Base-by-base conservation (phyloP, 1,284 basidiomycete species). In the Pisolithus thermaeus region DNA sequence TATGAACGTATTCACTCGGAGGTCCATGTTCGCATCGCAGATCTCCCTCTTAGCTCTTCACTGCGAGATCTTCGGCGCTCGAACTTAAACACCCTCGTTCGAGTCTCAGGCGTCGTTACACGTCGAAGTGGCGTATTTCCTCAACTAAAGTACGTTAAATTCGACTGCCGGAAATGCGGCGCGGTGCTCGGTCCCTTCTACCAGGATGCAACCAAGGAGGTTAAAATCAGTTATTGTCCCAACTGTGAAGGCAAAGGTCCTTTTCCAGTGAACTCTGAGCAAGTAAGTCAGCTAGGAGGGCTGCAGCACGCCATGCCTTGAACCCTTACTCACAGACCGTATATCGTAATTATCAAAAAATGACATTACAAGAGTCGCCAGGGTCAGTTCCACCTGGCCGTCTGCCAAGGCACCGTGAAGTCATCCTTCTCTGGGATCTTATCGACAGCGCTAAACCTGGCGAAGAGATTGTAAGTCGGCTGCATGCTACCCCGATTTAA, bases 141-240 rank as follows among this genome's bases (percentile, higher is more conserved):
- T 12, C 97, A 99, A 70, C 77, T 99, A 58, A 99, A 99, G 73
- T 97, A 98, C 66, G 95, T 99, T 72, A 98, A 98, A 68, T 99
- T 99, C 63, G 93, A 99, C 71, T 99, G 97, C 70, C 77, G 78
- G 49, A 95, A 94, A 67, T 99, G 97, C 62, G 89, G 89, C 16
- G 88, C 87, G 22, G 84, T 92, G 11, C 78, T 99, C 6, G 97
- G 97, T 12, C 97, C 97, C 0, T 99, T 99, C 76, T 96, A 92
- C 69, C 97, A 99, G 73, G 97, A 99, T 70, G 90, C 92, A 3
- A 90, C 87, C 46, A 88, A 87, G 70, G 97, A 99, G 70, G 86
- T 99, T 59, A 92, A 83, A 72, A 89, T 99, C 66, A 92, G 87
- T 62, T 96, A 90, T 70, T 99, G 97, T 67, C 86, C 89, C 0